These are phyloP conservation scores for Singerocomus rubriflavus DNA, from an alignment of 1,284 basidiomycete species.

Conservation along the genomic window DNA sequence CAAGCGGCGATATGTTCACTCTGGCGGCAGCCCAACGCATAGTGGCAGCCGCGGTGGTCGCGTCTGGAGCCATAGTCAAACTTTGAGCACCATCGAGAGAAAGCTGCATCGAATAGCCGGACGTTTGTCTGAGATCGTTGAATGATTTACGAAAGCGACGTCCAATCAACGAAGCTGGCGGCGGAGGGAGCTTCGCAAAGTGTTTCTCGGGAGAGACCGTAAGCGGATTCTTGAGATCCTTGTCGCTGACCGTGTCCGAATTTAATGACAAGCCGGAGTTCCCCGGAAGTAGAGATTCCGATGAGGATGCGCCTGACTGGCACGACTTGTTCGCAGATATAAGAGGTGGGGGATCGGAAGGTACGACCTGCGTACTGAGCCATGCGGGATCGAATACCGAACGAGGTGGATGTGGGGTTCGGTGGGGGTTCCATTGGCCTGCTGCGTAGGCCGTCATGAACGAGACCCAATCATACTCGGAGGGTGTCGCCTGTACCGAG, in stretches of 20 bases:
- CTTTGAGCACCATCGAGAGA: conserved; percentile 29
- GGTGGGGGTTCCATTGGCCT: conserved; percentile 80
- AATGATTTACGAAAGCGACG: conserved; percentile 57
- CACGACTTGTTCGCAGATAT: conserved; percentile 9
- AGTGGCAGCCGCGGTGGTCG: conserved; percentile 73
- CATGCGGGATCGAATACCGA: conserved; percentile 29
- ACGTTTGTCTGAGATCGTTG: conserved; percentile 42
- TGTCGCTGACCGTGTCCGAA: conserved; percentile 18
- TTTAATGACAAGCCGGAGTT: conserved; percentile 8
- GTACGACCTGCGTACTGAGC: conserved; percentile 8
- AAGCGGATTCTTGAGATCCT: conserved; percentile 22
- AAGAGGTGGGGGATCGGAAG: conserved; percentile 9
- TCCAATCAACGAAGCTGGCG: conserved; percentile 27
- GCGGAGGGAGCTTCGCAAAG: conserved; percentile 27
- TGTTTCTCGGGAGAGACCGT: conserved; percentile 31
- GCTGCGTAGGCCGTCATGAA: conserved; percentile 74
- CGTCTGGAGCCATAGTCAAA: conserved; percentile 44
- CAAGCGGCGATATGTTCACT: conserved; percentile 73
- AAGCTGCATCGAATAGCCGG: conserved; percentile 25
- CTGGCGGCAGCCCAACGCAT: conserved; percentile 79
- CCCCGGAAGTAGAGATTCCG: conserved; percentile 14
- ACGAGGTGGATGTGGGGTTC: conserved; percentile 65
- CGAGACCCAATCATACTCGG: conserved; percentile 68
- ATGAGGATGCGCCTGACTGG: conserved; percentile 5
- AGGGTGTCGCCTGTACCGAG: conserved; percentile 19